phyloP scores from a whole-genome alignment of 2,329 filamentous ascomycete genomes.

The Cryphonectria naterciae region DNA sequence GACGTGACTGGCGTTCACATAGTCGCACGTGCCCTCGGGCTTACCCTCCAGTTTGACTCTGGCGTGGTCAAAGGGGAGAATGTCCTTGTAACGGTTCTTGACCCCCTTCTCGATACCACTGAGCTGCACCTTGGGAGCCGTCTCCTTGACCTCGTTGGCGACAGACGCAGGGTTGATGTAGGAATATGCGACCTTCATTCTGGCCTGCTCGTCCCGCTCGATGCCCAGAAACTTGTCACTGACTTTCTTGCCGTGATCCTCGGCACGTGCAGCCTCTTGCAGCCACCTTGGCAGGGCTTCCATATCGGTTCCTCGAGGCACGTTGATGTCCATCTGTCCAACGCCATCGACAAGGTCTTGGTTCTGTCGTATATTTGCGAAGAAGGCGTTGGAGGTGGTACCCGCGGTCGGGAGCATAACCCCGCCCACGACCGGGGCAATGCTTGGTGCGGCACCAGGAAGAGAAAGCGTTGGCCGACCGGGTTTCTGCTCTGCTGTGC shows the following conservation, averaged over 20 bases:
- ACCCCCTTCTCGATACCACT: conserved; percentile 92
- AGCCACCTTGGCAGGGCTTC: conserved; percentile 76
- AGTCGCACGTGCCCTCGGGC: conserved; percentile 75
- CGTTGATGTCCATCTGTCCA: conserved; percentile 70
- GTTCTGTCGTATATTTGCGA: conserved; percentile 94
- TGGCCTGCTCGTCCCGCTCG: conserved; percentile 81
- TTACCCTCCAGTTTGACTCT: conserved; percentile 78
- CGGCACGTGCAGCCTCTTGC: conserved; percentile 64
- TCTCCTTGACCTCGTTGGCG: conserved; percentile 30
- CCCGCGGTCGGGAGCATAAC: conserved; percentile 76
- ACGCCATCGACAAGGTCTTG: conserved; percentile 94
- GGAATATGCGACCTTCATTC: conserved; percentile 82
- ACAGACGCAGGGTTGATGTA: conserved; percentile 50
- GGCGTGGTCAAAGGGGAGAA: conserved; percentile 93
- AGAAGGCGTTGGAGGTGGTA: conserved; percentile 83
- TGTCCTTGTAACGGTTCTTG: conserved; percentile 98
- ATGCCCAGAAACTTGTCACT: conserved; percentile 84
- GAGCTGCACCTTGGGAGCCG: conserved; percentile 63
- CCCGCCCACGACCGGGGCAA: conserved; percentile 84
- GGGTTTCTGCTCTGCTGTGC: conserved; percentile 33
- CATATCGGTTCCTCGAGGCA: conserved; percentile 51
- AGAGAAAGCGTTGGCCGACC: conserved; percentile 54
- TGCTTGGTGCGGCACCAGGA: conserved; percentile 45
- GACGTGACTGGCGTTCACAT: conserved; percentile 91
- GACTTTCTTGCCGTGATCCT: conserved; percentile 77